Evolutionary conservation across 495 filamentous ascomycete species (phyloP), one percentile per base, ranked within the genome.

Genomic region (Hypoxylon subgilvum): DNA sequence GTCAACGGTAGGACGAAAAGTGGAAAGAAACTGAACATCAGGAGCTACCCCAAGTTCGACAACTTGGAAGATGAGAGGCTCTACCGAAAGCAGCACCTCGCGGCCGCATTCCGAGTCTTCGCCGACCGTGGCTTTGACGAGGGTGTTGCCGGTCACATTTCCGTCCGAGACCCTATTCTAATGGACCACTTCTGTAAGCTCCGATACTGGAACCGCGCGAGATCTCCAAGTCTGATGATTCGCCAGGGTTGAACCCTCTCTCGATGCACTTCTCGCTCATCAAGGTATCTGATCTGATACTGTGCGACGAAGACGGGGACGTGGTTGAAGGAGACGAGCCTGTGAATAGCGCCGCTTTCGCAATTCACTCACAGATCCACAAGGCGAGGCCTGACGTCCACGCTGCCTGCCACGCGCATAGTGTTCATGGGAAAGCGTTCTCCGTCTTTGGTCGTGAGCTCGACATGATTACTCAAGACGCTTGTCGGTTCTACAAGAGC

Each of bases 51-150:
- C 23, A 81, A 79, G 38, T 86, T 87, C 61, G 74, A 80, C 6
- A 80, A 78, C 27, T 72, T 78, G 1, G 77, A 84, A 32, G 82
- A 82, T 31, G 80, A 88, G 67, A 79, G 88, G 14, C 66, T 85
- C 52, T 88, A 85, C 76, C 79, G 87, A 57, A 90, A 87, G 57
- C 84, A 88, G 65, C 85, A 86, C 48, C 83, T 89, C 67, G 86
- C 86, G 0, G 85, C 84, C 48, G 87, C 85, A n/a, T 90, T 86
- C 63, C 81, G 86, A 3, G 80, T 86, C 67, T 90, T 89, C 60
- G 86, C 84, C 10, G 84, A 84, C 54, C 73, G 82, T 25, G 86
- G 86, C 4, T 89, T 88, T 61, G 86, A 84, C 45, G 87, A 89
- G 60, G 87, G 87, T 3, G 80, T 88, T 36, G 86, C 85, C 8